These are phyloP conservation scores for Asterophora lycoperdoides DNA, from an alignment of 768 basidiomycete species.

Conservation along the genomic window DNA sequence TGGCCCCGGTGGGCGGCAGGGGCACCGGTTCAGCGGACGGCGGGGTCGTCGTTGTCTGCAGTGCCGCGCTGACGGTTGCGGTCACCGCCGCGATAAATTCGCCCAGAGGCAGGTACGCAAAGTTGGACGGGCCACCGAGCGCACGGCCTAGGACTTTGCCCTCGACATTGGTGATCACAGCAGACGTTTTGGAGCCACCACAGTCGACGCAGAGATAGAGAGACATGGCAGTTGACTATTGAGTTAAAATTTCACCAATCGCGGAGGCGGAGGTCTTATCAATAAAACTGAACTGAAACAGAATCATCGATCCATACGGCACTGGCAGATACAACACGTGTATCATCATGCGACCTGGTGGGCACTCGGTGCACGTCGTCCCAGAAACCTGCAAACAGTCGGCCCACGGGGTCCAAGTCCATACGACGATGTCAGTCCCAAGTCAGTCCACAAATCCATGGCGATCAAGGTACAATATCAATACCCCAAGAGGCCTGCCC, in stretches of 20 bases:
- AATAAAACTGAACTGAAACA: not conserved
- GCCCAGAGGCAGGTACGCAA: constrained; percentile 68
- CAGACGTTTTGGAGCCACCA: constrained; percentile 86
- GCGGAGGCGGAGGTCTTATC: not conserved
- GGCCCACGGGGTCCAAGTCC: not conserved
- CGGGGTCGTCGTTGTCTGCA: constrained; percentile 40
- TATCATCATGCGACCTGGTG: not conserved
- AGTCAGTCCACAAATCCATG: too few relatives aligned
- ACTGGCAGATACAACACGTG: not conserved
- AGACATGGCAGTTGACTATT: constrained; percentile 34
- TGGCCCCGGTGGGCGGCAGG: constrained; percentile 30
- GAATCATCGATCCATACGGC: not conserved
- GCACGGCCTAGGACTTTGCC: constrained; percentile 67
- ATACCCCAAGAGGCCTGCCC: constrained; percentile 26
- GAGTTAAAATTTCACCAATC: too few relatives aligned
- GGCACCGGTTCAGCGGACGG: constrained; percentile 31
- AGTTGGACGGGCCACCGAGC: constrained; percentile 77
- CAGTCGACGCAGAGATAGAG: constrained; percentile 83
- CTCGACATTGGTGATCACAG: constrained; percentile 53
- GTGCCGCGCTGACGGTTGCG: constrained; percentile 49
- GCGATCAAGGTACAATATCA: too few relatives aligned
- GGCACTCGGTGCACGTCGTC: not conserved
- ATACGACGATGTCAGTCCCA: not conserved
- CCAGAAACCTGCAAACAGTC: not conserved
- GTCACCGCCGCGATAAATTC: constrained; percentile 54